phyloP scores from a whole-genome alignment of 495 filamentous ascomycete species.

The Mycothermus thermophilus region DNA sequence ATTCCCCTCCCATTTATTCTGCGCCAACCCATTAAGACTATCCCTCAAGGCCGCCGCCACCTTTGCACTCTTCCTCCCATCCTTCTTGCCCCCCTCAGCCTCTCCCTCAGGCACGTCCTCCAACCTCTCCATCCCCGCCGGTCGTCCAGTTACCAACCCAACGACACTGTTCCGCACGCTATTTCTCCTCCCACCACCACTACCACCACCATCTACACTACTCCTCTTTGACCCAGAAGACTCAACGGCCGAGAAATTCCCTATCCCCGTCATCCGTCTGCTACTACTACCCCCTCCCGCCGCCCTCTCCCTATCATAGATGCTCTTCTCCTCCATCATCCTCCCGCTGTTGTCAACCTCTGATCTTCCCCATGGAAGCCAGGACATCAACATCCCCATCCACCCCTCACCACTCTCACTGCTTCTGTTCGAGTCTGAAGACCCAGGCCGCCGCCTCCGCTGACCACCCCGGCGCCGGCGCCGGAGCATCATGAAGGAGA shows the following conservation, averaged over 20 bases:
- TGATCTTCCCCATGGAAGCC: neutral
- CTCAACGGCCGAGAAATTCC: slow-evolving; percentile 14
- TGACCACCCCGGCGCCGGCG: slow-evolving; percentile 15
- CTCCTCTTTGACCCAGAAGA: slow-evolving; percentile 1
- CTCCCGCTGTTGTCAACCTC: slow-evolving; percentile 8
- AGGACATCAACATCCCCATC: neutral
- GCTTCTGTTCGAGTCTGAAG: too few relatives aligned
- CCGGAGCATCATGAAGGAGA: slow-evolving; percentile 24
- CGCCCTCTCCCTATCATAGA: too few relatives aligned
- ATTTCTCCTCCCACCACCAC: too few relatives aligned
- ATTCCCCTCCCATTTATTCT: slow-evolving; percentile 23
- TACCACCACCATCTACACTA: neutral
- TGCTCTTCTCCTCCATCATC: neutral
- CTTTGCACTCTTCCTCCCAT: slow-evolving; percentile 9
- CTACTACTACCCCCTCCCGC: neutral
- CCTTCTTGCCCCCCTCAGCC: slow-evolving; percentile 3
- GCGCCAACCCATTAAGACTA: slow-evolving; percentile 22
- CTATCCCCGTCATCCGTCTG: slow-evolving; percentile 8
- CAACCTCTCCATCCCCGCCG: slow-evolving; percentile 14
- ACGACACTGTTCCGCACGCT: slow-evolving; percentile 14
- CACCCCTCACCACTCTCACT: too few relatives aligned
- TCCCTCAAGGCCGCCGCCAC: slow-evolving; percentile 23
- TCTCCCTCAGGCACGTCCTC: slow-evolving; percentile 15
- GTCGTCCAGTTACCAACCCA: slow-evolving; percentile 9
- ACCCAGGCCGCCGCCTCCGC: slow-evolving; percentile 6